Base-by-base conservation (phyloP, 441 rosid species). In the Aleurites moluccanus region DNA sequence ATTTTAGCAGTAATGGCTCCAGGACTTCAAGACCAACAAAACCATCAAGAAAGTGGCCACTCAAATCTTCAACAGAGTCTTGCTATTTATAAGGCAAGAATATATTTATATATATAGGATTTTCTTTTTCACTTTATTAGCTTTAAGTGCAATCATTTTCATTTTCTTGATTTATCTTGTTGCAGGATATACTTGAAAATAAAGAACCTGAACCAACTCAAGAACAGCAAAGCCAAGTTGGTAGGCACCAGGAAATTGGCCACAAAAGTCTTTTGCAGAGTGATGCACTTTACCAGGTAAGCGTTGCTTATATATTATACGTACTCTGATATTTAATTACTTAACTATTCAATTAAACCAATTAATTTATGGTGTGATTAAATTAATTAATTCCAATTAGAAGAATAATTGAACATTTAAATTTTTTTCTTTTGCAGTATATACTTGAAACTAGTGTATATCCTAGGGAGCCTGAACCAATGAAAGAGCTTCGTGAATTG, bases 361-460 rank as follows among this genome's bases (percentile, higher is more conserved):
- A 21, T 44, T 40, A 40, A 40, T 40, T 40, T 5, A 5, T 40
- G 42, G 10, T 8, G 42, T 40, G 42, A 40, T 40, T 40, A 40
- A 40, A 40, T 40, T 40, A 40, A 40, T 40, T 44, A 44, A 9
- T 44, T 44, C 14, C 47, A 10, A 9, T 44, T 11, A 44, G 47
- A 44, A 10, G 2, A 44, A 44, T 44, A 11, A 44, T 44, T 44
- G 11, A 44, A 44, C 47, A 44, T 44, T 14, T 27, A 28, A 47
- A 49, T 69, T 23, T 33, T 35, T 35, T 35, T 70, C 11, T 14
- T 75, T 47, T 72, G 78, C 81, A 95, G 97, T 96, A 96, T 82
- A 96, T 96, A 42, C 81, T 93, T n/a, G 97, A 96, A 85, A 96
- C 98, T 1, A 96, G 98, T 76, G 99, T 96, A 60, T 93, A 93